These are phyloP conservation scores for Sedum album DNA, from an alignment of 164 flowering plant species.

Conservation along the genomic window DNA sequence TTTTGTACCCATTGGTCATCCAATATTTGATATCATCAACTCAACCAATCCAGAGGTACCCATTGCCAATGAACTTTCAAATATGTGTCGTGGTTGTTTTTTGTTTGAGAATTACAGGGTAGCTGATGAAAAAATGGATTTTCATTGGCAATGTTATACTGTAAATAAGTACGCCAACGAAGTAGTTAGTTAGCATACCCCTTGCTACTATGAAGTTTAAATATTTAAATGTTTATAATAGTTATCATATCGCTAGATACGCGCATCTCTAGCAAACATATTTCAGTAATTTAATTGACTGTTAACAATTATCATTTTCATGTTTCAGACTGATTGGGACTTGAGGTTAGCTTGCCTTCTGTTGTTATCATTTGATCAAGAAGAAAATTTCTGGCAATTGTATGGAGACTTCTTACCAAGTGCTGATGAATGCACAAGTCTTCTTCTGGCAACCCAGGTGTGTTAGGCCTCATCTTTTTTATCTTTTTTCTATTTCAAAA, in stretches of 20 bases:
- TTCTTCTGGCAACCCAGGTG: constrained; percentile 89
- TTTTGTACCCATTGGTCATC: constrained; percentile 87
- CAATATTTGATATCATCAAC: constrained; percentile 92
- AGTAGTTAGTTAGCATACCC: background rate
- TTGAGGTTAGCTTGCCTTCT: constrained; percentile 94
- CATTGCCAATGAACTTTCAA: background rate
- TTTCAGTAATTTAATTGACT: background rate
- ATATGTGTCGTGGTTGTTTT: background rate
- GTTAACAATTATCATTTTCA: background rate
- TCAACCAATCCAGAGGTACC: constrained; percentile 88
- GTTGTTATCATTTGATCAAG: constrained; percentile 68
- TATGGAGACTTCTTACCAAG: constrained; percentile 92
- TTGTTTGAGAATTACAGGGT: background rate
- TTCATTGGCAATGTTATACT: background rate
- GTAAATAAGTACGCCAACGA: background rate
- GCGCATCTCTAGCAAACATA: background rate
- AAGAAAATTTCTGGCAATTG: constrained; percentile 88
- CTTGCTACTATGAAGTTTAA: too few relatives aligned
- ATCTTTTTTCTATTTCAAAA: background rate
- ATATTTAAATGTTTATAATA: background rate
- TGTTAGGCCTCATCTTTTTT: constrained; percentile 3
- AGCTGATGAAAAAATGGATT: background rate
- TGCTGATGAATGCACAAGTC: constrained; percentile 70
- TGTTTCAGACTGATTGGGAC: constrained; percentile 94
- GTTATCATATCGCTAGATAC: background rate